These are phyloP conservation scores for Monosporascus sp. DNA, from an alignment of 2,329 filamentous ascomycete genomes.

Conservation along the genomic window DNA sequence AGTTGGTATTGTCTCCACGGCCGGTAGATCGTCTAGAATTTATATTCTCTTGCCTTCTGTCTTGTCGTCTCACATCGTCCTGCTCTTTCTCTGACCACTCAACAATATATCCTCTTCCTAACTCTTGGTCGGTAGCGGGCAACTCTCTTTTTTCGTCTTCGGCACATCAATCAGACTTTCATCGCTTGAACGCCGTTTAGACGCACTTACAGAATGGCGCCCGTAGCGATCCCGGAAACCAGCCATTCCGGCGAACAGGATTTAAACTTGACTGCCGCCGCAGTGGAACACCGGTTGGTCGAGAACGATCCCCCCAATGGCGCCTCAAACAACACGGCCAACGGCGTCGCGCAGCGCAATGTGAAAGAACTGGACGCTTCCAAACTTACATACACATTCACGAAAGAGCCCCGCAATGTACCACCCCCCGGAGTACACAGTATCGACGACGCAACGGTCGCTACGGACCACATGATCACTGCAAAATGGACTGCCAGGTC, in stretches of 20 bases:
- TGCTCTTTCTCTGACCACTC: not conserved
- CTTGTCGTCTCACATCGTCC: not conserved
- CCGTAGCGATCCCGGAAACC: slow-evolving; percentile 37
- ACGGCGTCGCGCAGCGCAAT: slow-evolving; percentile 38
- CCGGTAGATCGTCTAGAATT: not conserved
- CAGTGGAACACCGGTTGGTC: slow-evolving; percentile 44
- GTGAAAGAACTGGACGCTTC: slow-evolving; percentile 57
- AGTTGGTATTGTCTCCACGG: slow-evolving; percentile 3
- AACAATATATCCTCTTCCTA: not conserved
- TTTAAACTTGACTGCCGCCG: slow-evolving; percentile 45
- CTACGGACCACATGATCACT: slow-evolving; percentile 84
- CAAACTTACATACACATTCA: slow-evolving; percentile 47
- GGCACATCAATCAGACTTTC: not conserved
- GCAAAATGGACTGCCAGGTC: slow-evolving; percentile 52
- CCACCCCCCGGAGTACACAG: slow-evolving; percentile 22
- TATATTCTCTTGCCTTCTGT: slow-evolving; percentile 2
- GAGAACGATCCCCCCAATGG: slow-evolving; percentile 24
- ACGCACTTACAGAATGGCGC: slow-evolving; percentile 35
- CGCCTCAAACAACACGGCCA: slow-evolving; percentile 16
- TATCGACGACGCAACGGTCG: slow-evolving; percentile 42
- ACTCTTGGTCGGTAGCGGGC: not conserved
- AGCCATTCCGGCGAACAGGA: slow-evolving; percentile 37
- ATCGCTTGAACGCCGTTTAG: not conserved
- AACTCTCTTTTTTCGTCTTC: not conserved
- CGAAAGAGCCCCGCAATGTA: slow-evolving; percentile 20